A percentile compares a stretch with the other conserved stretches of the same genome.
phyloP scores from a whole-genome alignment of 306 rosid species.

The Cucurbita moschata region DNA sequence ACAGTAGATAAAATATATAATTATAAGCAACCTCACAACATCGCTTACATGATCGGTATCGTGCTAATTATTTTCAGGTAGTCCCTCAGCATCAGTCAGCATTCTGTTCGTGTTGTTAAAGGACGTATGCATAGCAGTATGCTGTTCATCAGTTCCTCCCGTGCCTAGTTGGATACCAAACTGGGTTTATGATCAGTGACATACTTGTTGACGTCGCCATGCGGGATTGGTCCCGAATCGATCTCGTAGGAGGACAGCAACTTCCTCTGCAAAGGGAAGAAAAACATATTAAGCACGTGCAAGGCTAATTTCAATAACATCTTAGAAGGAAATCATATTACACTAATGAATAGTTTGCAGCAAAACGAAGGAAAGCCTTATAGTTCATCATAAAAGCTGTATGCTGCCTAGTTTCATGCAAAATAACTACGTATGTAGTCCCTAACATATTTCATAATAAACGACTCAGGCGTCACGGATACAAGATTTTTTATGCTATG shows the following conservation, averaged over 20 bases:
- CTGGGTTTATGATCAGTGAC: conserved; percentile 7
- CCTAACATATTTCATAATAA: not conserved
- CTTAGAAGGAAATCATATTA: not conserved
- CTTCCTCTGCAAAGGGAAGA: conserved; percentile 31
- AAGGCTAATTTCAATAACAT: too few relatives aligned
- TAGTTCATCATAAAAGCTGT: not conserved
- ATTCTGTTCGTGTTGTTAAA: not conserved
- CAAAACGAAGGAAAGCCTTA: not conserved
- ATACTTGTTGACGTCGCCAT: conserved; percentile 12
- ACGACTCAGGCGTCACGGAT: not conserved
- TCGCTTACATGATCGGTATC: not conserved
- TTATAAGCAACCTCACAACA: not conserved
- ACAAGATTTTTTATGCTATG: not conserved
- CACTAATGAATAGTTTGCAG: not conserved
- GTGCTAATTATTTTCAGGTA: not conserved
- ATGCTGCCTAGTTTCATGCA: not conserved
- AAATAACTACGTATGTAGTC: not conserved
- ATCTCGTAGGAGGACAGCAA: conserved; percentile 58
- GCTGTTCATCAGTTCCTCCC: not conserved
- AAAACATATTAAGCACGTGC: not conserved
- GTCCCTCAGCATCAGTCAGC: not conserved
- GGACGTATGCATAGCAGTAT: not conserved
- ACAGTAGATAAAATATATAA: not conserved
- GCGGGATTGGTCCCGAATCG: conserved; percentile 24
- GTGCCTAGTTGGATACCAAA: not conserved